Evolutionary conservation across 2,329 filamentous ascomycete species (phyloP), one percentile per base, ranked within the genome.

Genomic region (Penicillium sp.): DNA sequence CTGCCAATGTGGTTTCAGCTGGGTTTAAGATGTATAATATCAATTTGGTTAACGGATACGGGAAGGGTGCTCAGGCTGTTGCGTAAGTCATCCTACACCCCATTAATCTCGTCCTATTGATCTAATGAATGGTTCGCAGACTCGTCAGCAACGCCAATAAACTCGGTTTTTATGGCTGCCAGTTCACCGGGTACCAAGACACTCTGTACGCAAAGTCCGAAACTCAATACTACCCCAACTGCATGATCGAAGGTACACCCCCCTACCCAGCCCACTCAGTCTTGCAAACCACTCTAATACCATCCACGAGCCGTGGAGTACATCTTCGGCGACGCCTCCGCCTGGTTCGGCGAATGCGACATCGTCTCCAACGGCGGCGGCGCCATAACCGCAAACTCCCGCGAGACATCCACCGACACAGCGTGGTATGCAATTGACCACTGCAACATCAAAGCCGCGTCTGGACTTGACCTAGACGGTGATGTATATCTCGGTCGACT

Each of bases 1-100:
- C 75, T 1, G 58, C 77, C 7, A 71, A 75, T 45, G 70, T 74
- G 22, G 67, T 68, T 7, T 67, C 70, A 7, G 63, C 65, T 47
- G 67, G 69, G 24, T 73, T 78, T 40, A 70, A 65, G 24, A 68
- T 78, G 66, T 76, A 78, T 38, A 78, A 77, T 30, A 70, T 78
- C 59, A 75, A 78, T 37, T 70, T 77, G 15, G 68, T 57, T n/a
- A 78, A 78, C 61, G 72, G 72, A 3, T 77, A 73, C 51, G 75
- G 76, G 1, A 59, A 72, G 24, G 74, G 76, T 4, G 61, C 70
- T 1, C 75, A 78, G 51, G 75, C 75, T 28, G 74, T 77, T 17
- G 74, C 75, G 71, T 74, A 59, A 59, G n/a, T n/a, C n/a, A n/a
- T n/a, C n/a, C n/a, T n/a, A n/a, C n/a, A n/a, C n/a, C n/a, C n/a